Evolutionary conservation across 2,329 filamentous ascomycete species (phyloP).

Genomic region (Helminthosporium solani): DNA sequence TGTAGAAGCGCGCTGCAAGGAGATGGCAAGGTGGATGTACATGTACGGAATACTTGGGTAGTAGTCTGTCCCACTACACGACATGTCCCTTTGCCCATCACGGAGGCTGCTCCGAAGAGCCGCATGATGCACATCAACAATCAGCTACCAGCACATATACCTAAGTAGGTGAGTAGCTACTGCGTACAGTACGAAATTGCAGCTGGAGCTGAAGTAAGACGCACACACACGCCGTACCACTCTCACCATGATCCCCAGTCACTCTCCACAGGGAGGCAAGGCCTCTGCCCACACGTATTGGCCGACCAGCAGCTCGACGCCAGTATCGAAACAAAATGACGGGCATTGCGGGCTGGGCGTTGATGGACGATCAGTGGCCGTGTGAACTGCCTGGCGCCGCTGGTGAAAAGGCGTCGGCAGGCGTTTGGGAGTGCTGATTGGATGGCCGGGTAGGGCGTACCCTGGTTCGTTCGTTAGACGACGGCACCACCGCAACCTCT

Average conservation of each 20-base stretch:
- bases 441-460: slow-evolving; percentile 18
- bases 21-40: slow-evolving; percentile 1
- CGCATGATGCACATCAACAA: slow-evolving; percentile 1
- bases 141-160: too few species aligned
- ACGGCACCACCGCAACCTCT: slow-evolving; percentile 24
- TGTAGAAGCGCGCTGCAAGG: slow-evolving; percentile 1
- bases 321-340: slow-evolving; percentile 31
- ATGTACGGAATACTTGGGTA: too few species aligned
- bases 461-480: slow-evolving; percentile 19
- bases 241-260: not conserved
- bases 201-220: slow-evolving; percentile 17
- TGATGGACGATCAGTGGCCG: slow-evolving; percentile 22
- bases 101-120: slow-evolving; percentile 8
- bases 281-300: slow-evolving; percentile 24
- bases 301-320: slow-evolving; percentile 9
- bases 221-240: not conserved
- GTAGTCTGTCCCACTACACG: not conserved
- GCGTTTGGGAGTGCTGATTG: slow-evolving; percentile 21
- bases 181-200: slow-evolving; percentile 1
- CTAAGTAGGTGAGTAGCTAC: too few species aligned
- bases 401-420: not conserved
- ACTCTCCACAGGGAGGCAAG: slow-evolving; percentile 15
- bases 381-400: slow-evolving; percentile 1
- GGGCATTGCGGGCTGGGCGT: slow-evolving; percentile 15
- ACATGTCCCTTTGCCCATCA: not conserved